Conservation (phyloP, 1,139 yeast species). For the Candida buenavistaensis region DNA sequence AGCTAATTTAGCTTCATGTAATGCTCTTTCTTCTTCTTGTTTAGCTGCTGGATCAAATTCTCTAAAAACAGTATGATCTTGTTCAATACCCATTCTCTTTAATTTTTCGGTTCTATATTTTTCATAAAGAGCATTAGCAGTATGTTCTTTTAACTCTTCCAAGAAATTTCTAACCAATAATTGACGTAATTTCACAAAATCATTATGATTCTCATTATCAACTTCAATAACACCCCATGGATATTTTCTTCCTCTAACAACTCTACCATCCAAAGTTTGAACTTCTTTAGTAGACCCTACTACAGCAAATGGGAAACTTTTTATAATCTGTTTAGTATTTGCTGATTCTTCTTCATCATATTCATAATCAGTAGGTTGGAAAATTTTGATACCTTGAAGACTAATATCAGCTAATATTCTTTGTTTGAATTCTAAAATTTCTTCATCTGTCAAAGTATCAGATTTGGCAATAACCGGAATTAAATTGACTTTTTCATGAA, state of each 20-base stretch:
- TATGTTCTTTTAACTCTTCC: constrained; percentile 91
- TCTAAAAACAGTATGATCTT: constrained; percentile 87
- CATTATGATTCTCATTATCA: constrained; percentile 92
- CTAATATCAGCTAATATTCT: constrained; percentile 75
- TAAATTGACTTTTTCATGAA: constrained; percentile 89
- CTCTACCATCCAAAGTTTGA: constrained; percentile 70
- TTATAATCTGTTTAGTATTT: constrained; percentile 66
- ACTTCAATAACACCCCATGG: constrained; percentile 99
- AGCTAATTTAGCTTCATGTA: constrained; percentile 91
- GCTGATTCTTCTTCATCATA: constrained; percentile 78
- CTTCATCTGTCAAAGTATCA: constrained; percentile 90
- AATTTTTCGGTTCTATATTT: constrained; percentile 86
- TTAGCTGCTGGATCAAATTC: constrained; percentile 92
- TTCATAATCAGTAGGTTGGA: constrained; percentile 76
- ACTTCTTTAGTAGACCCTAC: constrained; percentile 86
- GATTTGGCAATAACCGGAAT: constrained; percentile 95
- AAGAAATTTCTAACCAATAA: constrained; percentile 84
- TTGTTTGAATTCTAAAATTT: constrained; percentile 70
- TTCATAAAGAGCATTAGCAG: constrained; percentile 78
- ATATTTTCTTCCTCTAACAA: constrained; percentile 88
- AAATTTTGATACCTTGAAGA: constrained; percentile 74
- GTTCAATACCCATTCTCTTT: constrained; percentile 80
- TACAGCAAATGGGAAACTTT: constrained; percentile 87
- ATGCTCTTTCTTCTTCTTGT: constrained; percentile 90
- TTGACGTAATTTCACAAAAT: constrained; percentile 88